Conservation (phyloP, 2,329 filamentous ascomycete genomes). For the Venturia pyrina region DNA sequence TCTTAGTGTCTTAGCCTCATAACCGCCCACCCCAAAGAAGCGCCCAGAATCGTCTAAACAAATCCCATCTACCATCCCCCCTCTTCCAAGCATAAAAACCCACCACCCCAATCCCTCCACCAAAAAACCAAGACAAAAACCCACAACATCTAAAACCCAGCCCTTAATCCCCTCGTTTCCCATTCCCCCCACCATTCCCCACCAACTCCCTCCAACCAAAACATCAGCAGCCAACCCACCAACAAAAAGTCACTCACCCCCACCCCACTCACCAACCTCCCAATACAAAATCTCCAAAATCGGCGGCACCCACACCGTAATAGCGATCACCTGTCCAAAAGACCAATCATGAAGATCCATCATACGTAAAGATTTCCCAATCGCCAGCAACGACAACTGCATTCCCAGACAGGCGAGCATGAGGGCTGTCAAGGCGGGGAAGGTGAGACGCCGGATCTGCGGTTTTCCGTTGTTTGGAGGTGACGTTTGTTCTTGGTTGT, state of each 20-base stretch:
- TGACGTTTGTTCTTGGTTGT: not conserved
- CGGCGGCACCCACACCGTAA: conserved; percentile 19
- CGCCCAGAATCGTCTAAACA: no score
- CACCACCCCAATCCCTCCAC: no score
- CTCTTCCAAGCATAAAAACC: no score
- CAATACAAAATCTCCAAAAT: conserved; percentile 14
- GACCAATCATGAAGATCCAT: conserved; percentile 17
- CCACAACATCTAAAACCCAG: no score
- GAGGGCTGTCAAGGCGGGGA: conserved; percentile 11
- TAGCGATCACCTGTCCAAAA: conserved; percentile 20
- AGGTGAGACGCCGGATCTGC: not conserved
- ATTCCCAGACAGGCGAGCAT: conserved; percentile 18
- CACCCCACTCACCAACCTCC: not conserved
- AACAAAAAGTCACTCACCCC: no score
- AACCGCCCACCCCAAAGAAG: no score
- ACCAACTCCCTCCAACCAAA: not conserved
- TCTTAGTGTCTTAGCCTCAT: no score
- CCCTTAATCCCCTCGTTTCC: no score
- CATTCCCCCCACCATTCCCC: no score
- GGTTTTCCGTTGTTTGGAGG: not conserved
- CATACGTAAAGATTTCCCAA: conserved; percentile 17
- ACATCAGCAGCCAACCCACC: not conserved
- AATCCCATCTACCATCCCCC: no score
- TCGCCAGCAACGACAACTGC: conserved; percentile 18
- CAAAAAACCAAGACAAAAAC: no score